Evolutionary conservation across 805 yeast species (phyloP), one percentile per base, ranked within the genome.

Genomic region (Starmera dryadoides): DNA sequence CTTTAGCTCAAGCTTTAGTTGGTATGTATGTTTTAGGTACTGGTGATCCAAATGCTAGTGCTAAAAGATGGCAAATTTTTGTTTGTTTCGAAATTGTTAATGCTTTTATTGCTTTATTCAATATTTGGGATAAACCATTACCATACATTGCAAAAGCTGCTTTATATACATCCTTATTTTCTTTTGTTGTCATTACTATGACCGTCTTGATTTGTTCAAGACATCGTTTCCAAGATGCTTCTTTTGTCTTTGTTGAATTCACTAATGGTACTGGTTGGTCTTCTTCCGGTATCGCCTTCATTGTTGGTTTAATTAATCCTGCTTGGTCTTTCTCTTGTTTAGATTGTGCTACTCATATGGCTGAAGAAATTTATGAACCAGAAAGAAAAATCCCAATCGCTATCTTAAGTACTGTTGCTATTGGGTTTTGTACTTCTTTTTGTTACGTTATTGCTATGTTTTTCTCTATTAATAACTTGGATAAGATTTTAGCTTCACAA

Each of bases 311-410:
- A 35, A 72, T 80, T 47, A 79, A 79, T 53, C 83, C 86, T 6
- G 73, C 77, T 40, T 81, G 84, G 84, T 74, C 81, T 9, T 79
- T 79, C 62, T 69, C 78, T 21, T 79, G 86, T 46, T 65, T 79
- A 36, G 88, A 81, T 52, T 75, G 79, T 41, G 85, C 86, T 3
- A 77, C 86, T 3, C 87, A 81, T 50, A 68, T 81, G 71, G 78
- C 82, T 18, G 88, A 81, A 52, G 87, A 81, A 52, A 69, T 70
- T 29, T 49, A 62, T 15, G 59, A 69, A 26, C 82, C 84, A 16
- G 69, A 70, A 42, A 62, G 67, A 25, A 68, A 73, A 44, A 76
- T 79, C 39, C 86, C 86, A 17, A 68, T 68, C 36, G 77, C 82
- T 2, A 77, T 80, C 45, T 63, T 77, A 53, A 69, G 79, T 4